phyloP scores from a whole-genome alignment of 2,329 filamentous ascomycete genomes.

The Phyllosticta citribraziliensis region DNA sequence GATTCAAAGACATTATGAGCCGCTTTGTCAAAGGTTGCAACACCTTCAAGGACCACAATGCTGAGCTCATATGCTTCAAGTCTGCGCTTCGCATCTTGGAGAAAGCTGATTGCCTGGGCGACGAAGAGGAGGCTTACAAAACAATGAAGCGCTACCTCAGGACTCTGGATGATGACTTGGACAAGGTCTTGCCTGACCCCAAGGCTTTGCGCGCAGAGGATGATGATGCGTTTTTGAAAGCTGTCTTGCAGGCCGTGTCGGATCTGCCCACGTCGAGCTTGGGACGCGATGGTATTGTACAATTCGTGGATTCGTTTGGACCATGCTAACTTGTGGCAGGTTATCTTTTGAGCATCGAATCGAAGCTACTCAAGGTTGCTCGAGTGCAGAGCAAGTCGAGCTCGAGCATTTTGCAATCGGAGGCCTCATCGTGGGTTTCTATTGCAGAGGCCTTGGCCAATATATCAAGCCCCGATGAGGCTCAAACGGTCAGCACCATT shows the following conservation, averaged over 20 bases:
- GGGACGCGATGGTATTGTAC: not conserved
- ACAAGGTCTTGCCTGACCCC: not conserved
- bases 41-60: slow-evolving; percentile 1
- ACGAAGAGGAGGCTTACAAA: slow-evolving; percentile 9
- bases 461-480: slow-evolving; percentile 3
- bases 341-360: slow-evolving; percentile 7
- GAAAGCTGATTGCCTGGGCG: not conserved
- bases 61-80: slow-evolving; percentile 8
- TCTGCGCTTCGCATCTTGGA: slow-evolving; percentile 2
- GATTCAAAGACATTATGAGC: slow-evolving; percentile 17
- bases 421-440: slow-evolving; percentile 8
- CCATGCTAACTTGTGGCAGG: not conserved
- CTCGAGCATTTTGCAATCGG: not conserved
- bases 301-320: not conserved
- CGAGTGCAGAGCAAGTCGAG: not conserved
- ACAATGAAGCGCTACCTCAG: slow-evolving; percentile 9
- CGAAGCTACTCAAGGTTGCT: slow-evolving; percentile 4
- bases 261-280: slow-evolving; percentile 3
- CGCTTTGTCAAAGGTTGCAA: slow-evolving; percentile 2
- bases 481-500: slow-evolving; percentile 2
- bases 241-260: slow-evolving; percentile 1
- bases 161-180: slow-evolving; percentile 2
- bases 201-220: not conserved
- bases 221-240: not conserved
- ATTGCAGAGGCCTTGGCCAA: slow-evolving; percentile 2